Evolutionary conservation across 2,329 filamentous ascomycete genomes (phyloP), one percentile per base, ranked within the genome.

Genomic region (Penicillium crustosum): DNA sequence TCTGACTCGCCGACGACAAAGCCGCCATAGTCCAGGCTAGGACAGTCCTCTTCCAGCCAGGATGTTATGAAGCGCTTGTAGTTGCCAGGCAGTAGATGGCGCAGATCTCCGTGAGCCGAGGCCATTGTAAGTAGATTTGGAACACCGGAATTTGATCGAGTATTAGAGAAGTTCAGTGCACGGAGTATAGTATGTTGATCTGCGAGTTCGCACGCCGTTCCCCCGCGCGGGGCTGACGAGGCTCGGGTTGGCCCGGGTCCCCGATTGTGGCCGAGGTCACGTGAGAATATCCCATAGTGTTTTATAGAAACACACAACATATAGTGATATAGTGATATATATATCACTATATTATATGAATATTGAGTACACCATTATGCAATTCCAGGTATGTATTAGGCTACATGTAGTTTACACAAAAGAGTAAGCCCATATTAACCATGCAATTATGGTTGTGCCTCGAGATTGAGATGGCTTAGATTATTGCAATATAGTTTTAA

Each of bases 11-110:
- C 94, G 25, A 99, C 94, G 7, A 99, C 94, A 75, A 96, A 99
- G 60, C 94, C 94, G 69, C 91, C 94, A 74, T 96, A 97, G 81
- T 99, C 94, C 77, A 96, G 93, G 53, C 91, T 94, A 5, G 94
- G 94, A 3, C 92, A 95, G 79, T 99, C 94, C 78, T 99, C 94
- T 70, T 92, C 90, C 15, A 97, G 88, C 94, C 94, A 99, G 69
- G 84, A 79, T 25, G 88, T 84, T 62, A 97, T 86, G 64, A 88
- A 84, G 49, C 87, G 83, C 74, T 93, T 96, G 86, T 91, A 97
- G 62, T 87, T 89, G 23, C 87, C 84, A 0, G 93, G 93, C 43
- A 97, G 86, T 63, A 97, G 85, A 73, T 96, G 86, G 19, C 84
- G 81, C 35, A 86, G 80, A 57, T 83, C 81, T 62, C 86, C 86